These are phyloP conservation scores for Cucumis melo DNA, from an alignment of 306 rosid genomes.

Conservation along the genomic window DNA sequence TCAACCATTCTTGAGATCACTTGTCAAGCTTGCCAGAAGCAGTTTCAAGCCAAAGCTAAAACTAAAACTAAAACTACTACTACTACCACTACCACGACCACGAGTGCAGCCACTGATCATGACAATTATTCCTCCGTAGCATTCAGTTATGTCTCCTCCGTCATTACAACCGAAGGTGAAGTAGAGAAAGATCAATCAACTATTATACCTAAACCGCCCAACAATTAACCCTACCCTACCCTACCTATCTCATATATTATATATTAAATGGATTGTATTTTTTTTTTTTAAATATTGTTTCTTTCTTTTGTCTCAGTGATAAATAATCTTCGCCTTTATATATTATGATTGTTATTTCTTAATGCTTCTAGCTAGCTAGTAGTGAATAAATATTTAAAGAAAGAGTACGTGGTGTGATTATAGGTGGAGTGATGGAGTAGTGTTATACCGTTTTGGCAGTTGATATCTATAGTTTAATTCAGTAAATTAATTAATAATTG, in stretches of 20 bases:
- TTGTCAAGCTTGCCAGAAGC: conserved; percentile 72
- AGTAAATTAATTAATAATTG: neutral
- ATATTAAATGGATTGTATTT: neutral
- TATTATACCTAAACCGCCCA: conserved; percentile 9
- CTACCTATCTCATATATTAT: neutral
- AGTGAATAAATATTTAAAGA: neutral
- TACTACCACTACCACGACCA: neutral
- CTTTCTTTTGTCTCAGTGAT: neutral
- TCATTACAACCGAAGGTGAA: conserved; percentile 42
- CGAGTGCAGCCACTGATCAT: neutral
- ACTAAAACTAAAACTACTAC: neutral
- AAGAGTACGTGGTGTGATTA: neutral
- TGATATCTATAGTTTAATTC: too few relatives aligned
- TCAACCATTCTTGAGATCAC: conserved; percentile 84
- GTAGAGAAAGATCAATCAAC: conserved; percentile 21
- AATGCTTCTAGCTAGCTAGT: too few relatives aligned
- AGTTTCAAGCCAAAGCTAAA: conserved; percentile 24
- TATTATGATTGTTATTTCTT: too few relatives aligned
- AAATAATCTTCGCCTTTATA: neutral
- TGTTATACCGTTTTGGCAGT: neutral
- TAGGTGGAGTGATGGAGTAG: neutral
- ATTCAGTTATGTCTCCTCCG: conserved; percentile 56
- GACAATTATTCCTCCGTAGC: conserved; percentile 40
- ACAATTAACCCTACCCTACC: neutral
- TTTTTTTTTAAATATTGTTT: neutral